Conservation (phyloP, 2,329 filamentous ascomycete genomes). For the Fusarium sp. region DNA sequence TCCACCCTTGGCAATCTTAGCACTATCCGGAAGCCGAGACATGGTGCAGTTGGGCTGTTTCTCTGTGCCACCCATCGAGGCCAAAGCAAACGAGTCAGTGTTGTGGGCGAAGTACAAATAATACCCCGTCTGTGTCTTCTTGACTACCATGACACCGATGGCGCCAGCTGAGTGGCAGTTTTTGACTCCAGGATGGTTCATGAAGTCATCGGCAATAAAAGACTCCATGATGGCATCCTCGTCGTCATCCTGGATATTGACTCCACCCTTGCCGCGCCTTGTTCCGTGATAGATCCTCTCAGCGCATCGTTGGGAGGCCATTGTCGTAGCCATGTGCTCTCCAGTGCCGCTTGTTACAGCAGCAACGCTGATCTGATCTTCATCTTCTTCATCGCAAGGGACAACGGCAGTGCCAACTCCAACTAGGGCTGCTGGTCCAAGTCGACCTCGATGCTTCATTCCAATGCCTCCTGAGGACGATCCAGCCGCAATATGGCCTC, state of each 20-base stretch:
- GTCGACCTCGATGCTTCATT: slow-evolving; percentile 94
- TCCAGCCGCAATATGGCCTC: slow-evolving; percentile 89
- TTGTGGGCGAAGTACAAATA: slow-evolving; percentile 97
- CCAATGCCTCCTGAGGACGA: slow-evolving; percentile 98
- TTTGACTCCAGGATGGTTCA: slow-evolving; percentile 87
- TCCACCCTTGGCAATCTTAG: slow-evolving; percentile 67
- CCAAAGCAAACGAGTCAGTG: slow-evolving; percentile 88
- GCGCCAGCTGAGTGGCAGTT: slow-evolving; percentile 85
- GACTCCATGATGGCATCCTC: slow-evolving; percentile 80
- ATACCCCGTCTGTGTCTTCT: slow-evolving; percentile 81
- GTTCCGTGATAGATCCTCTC: slow-evolving; percentile 83
- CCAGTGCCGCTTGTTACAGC: slow-evolving; percentile 94
- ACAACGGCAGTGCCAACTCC: slow-evolving; percentile 92
- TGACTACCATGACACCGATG: slow-evolving; percentile 91
- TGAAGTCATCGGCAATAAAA: slow-evolving; percentile 91
- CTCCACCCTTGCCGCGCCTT: slow-evolving; percentile 69
- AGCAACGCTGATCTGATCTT: slow-evolving; percentile 77
- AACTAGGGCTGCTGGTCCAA: slow-evolving; percentile 92
- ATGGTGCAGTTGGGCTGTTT: slow-evolving; percentile 83
- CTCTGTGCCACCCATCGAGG: slow-evolving; percentile 88
- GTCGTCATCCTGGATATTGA: slow-evolving; percentile 75
- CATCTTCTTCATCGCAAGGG: slow-evolving; percentile 78
- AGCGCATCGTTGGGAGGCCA: slow-evolving; percentile 89
- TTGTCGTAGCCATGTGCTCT: slow-evolving; percentile 96
- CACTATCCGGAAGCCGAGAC: slow-evolving; percentile 75